Percentiles rank a stretch among this genome's conserved stretches.
Evolutionary conservation across 2,329 filamentous ascomycete species (phyloP).

Genomic region (Monosporascus sp.): DNA sequence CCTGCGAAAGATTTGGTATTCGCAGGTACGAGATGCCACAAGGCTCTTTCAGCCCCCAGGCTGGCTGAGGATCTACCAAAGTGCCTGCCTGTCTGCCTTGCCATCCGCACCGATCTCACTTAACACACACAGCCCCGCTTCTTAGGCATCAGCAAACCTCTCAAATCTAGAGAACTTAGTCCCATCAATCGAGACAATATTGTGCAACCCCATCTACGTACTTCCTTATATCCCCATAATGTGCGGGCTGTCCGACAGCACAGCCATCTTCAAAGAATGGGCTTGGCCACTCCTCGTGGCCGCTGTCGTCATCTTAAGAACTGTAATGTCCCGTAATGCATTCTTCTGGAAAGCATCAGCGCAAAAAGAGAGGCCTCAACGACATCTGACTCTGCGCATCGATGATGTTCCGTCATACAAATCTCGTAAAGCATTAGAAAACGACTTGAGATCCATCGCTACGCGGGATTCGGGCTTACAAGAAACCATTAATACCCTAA

Average conservation of each 20-base stretch:
- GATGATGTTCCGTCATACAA: neutral
- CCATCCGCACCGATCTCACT: neutral
- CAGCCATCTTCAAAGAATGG: neutral
- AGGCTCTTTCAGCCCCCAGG: neutral
- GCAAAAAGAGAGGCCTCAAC: neutral
- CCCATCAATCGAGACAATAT: neutral
- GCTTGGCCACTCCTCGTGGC: neutral
- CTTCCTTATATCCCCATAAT: neutral
- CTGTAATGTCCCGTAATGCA: neutral
- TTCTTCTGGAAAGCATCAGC: too few relatives aligned
- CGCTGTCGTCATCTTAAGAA: neutral
- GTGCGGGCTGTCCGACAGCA: neutral
- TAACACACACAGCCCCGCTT: neutral
- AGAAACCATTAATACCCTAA: neutral
- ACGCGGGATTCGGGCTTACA: neutral
- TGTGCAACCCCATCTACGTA: neutral
- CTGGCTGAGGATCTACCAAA: neutral
- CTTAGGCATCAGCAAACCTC: neutral
- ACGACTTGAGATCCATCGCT: slow-evolving; percentile 2
- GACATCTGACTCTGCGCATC: slow-evolving; percentile 1
- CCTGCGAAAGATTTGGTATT: too few relatives aligned
- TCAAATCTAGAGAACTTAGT: neutral
- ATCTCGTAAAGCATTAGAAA: neutral
- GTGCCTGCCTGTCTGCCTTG: neutral
- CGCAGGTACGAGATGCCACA: neutral